phyloP scores from a whole-genome alignment of 2,329 filamentous ascomycete genomes.

The Cordyceps cateniannulata region DNA sequence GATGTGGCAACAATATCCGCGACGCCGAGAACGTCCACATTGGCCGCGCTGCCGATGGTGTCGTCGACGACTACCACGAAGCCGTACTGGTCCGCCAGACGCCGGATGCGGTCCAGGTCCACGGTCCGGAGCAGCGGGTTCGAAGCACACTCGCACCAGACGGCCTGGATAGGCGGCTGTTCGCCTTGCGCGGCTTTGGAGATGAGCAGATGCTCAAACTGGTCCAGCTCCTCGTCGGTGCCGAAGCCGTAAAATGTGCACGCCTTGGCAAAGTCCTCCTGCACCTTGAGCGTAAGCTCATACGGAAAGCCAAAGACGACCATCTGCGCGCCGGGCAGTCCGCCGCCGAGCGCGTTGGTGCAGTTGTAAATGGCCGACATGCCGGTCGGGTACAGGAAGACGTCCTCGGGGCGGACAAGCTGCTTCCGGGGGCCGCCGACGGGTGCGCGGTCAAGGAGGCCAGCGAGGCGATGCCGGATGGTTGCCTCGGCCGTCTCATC shows the following conservation, averaged over 20 bases:
- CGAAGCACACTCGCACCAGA: conserved; percentile 1
- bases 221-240: conserved; percentile 34
- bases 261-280: conserved; percentile 36
- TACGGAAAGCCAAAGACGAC: conserved; percentile 41
- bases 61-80: conserved; percentile 44
- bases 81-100: conserved; percentile 35
- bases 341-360: conserved; percentile 30
- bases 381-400: conserved; percentile 48
- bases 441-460: not conserved
- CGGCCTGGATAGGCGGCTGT: conserved; percentile 32
- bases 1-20: conserved; percentile 46
- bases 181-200: conserved; percentile 31
- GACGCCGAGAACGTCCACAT: conserved; percentile 41
- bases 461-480: not conserved
- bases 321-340: conserved; percentile 23
- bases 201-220: conserved; percentile 39
- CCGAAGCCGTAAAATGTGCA: conserved; percentile 42
- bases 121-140: conserved; percentile 30
- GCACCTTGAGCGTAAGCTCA: conserved; percentile 45
- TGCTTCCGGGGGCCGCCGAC: conserved; percentile 16
- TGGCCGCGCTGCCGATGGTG: conserved; percentile 40
- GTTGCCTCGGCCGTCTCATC: not conserved
- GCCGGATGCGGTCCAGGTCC: conserved; percentile 29
- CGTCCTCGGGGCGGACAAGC: conserved; percentile 28
- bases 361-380: conserved; percentile 45